Base-by-base conservation (phyloP, 2,329 filamentous ascomycete species). In the Penicillium decumbens region DNA sequence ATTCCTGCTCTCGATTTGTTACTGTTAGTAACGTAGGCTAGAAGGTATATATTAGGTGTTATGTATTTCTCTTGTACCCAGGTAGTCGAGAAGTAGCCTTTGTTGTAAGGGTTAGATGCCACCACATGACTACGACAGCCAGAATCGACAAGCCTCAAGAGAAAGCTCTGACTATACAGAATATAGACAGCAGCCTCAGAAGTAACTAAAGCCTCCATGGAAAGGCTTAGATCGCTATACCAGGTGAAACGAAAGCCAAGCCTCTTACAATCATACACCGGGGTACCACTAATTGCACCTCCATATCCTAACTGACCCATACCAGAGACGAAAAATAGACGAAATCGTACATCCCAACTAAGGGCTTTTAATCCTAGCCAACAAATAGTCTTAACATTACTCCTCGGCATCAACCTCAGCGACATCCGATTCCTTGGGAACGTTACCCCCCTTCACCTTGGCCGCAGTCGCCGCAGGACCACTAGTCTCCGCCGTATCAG, bases 401-500 rank as follows among this genome's bases (percentile, higher is more conserved):
- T 70, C 64, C 25, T 60, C 64, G 48, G 54, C 63, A 47, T 66
- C 64, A 35, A 65, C 61, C 53, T 73, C 71, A 41, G 65, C 42
- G 15, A 59, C 35, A 38, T 59, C 55, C 4, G 56, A 50, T 45
- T 67, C 65, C 56, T 66, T 64, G 10, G 64, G 62, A 47, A 65
- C 57, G 41, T 47, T 51, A 13, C 39, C 56, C 23, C 54, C 66
- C 65, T 67, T 72, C 8, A 54, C 64, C 56, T 65, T 66, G 18
- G 62, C 62, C 24, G 66, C 71, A 27, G 62, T 53, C 1, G 61
- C 61, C 51, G 67, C 61, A 49, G 69, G 66, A 4, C 53, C 67
- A 45, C 66, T 67, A 23, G 54, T 57, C 53, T 67, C 62, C 8
- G 66, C 65, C 3, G 68, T 68, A 10, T 64, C 62, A 28, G 58